phyloP scores from a whole-genome alignment of 257 asterid species.

The Plantago elongata region DNA sequence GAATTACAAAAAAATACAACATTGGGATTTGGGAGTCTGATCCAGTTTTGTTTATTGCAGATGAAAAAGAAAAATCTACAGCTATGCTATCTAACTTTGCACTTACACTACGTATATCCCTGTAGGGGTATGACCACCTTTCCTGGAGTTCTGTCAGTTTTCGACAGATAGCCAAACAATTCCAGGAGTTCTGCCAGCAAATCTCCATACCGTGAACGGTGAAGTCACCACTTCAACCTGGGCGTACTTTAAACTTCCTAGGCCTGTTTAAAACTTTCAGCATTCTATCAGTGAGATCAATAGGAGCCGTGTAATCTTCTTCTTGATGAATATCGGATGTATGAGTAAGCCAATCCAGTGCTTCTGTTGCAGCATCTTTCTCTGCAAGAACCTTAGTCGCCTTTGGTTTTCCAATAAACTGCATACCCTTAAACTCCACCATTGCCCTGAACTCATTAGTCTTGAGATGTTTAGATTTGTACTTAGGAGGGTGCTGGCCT shows the following conservation, averaged over 20 bases:
- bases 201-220: no score
- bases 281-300: conserved; percentile 90
- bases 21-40: no score
- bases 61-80: no score
- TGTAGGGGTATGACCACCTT: no score
- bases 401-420: conserved; percentile 94
- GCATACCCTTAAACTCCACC: conserved; percentile 96
- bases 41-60: no score
- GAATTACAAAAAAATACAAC: no score
- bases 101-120: no score
- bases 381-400: conserved; percentile 79
- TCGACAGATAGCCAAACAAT: no score
- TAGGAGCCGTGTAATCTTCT: conserved; percentile 54
- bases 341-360: conserved; percentile 89
- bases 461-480: conserved; percentile 92
- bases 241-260: conserved; percentile 58
- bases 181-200: no score
- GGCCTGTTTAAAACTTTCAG: conserved; percentile 74
- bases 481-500: conserved; percentile 96
- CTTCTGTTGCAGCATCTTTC: conserved; percentile 94
- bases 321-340: conserved; percentile 48
- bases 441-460: conserved; percentile 89
- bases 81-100: no score
- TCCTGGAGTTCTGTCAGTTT: no score
- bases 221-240: conserved; percentile 15